Evolutionary conservation across 2,329 filamentous ascomycete genomes (phyloP).

Genomic region (Xylariaceae sp.): DNA sequence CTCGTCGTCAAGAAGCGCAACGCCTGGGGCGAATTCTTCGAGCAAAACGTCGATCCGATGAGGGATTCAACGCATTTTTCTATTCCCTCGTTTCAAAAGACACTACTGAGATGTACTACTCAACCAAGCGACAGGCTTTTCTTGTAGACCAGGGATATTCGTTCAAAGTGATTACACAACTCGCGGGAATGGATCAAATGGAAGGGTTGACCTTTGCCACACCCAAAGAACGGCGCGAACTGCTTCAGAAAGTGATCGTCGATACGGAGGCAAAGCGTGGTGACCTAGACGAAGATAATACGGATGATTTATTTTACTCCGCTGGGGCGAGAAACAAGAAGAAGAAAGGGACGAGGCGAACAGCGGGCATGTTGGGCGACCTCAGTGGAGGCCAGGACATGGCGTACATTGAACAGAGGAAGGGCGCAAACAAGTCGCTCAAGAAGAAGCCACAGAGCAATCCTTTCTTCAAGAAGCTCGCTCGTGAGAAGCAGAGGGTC

Average conservation of each 20-base stretch:
- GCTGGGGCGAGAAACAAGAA: conserved; percentile 25
- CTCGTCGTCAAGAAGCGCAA: conserved; percentile 92
- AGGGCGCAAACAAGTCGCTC: conserved; percentile 62
- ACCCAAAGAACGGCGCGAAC: conserved; percentile 73
- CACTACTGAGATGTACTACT: conserved; percentile 97
- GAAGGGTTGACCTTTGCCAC: conserved; percentile 76
- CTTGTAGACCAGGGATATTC: conserved; percentile 97
- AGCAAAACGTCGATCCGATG: conserved; percentile 93
- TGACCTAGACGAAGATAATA: conserved; percentile 64
- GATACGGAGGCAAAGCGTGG: conserved; percentile 67
- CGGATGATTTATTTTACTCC: conserved; percentile 36
- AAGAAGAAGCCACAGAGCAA: conserved; percentile 56
- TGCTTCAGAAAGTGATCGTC: conserved; percentile 83
- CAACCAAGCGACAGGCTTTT: conserved; percentile 93
- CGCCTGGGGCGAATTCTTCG: conserved; percentile 87
- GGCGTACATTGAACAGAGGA: conserved; percentile 89
- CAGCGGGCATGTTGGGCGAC: conserved; percentile 79
- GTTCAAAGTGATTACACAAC: conserved; percentile 96
- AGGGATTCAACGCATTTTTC: conserved; percentile 98
- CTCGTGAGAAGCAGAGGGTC: conserved; percentile 55
- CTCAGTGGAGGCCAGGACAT: conserved; percentile 91
- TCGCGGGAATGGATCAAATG: conserved; percentile 85
- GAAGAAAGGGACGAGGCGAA: conserved; percentile 68
- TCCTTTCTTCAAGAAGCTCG: conserved; percentile 63
- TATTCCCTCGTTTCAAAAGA: conserved; percentile 97